Base-by-base conservation (phyloP, 768 basidiomycete genomes). In the Steccherinum ochraceum region DNA sequence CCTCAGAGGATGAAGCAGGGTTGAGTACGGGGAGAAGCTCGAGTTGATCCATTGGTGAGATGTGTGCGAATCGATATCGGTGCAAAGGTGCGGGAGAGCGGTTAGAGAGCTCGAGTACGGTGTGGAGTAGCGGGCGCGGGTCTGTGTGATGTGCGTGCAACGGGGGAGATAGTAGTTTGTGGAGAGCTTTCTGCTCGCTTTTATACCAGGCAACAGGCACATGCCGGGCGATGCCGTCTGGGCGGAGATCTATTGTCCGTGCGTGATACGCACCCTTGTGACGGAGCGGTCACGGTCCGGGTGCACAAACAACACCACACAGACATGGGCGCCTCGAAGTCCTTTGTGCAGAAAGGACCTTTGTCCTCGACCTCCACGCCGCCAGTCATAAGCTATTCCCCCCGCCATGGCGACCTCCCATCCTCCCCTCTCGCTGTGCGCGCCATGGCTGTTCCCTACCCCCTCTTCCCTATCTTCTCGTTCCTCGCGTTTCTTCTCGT, bases 401-500 rank as follows among this genome's bases (percentile, higher is more conserved):
- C 7, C n/a, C n/a, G n/a, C n/a, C n/a, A n/a, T n/a, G n/a, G n/a
- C n/a, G n/a, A n/a, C n/a, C n/a, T 35, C 7, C 30, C 30, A 7
- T 16, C 7, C 7, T 35, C 30, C 16, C 30, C 16, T 35, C 30
- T 16, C 30, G 7, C 30, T 35, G 7, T 16, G 7, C 16, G 7
- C 41, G 10, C 18, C 41, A 61, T 63, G 60, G 18, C 51, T 30
- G 58, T 53, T 4, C 48, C 53, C 20, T 71, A 64, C 52, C 66
- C 68, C 23, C 51, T 65, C 16, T 71, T 63, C 49, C 55, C 74
- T 13, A 56, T 71, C 13, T 55, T 73, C 46, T 55, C 76, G 12
- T 68, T 77, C 63, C 39, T 72, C 11, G 64, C 65, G 23, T 69
- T 73, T 49, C 23, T 78, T 20, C 52, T 75, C 0, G 61, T 69